These are phyloP conservation scores for Globisporangium cylindrosporum DNA, from an alignment of 352 stramenopile species.

Conservation along the genomic window DNA sequence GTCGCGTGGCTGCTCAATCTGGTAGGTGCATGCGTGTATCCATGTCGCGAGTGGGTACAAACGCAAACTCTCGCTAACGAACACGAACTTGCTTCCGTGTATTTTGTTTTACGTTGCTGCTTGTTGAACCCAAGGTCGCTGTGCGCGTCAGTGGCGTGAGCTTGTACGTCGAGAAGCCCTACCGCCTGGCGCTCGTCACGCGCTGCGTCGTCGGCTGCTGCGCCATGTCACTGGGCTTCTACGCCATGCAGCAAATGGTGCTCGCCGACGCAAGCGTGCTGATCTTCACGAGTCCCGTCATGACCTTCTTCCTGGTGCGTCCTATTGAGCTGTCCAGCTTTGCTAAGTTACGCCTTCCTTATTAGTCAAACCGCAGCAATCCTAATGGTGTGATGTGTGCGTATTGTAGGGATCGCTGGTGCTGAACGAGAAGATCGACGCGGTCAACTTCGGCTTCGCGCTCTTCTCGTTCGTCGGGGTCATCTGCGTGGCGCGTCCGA, in stretches of 20 bases:
- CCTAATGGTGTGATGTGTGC: background rate
- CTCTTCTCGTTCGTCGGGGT: conserved; percentile 38
- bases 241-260: conserved; percentile 54
- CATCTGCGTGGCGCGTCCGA: conserved; percentile 32
- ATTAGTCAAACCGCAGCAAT: background rate
- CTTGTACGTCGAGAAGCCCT: conserved; percentile 35
- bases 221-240: conserved; percentile 46
- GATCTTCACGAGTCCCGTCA: conserved; percentile 61
- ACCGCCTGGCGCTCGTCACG: conserved; percentile 31
- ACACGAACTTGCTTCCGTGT: background rate
- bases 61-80: background rate
- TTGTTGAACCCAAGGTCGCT: conserved; percentile 26
- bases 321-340: background rate
- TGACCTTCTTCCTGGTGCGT: conserved; percentile 55
- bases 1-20: conserved; percentile 52
- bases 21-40: conserved; percentile 21
- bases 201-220: conserved; percentile 43
- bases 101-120: background rate
- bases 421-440: conserved; percentile 33
- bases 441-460: conserved; percentile 26
- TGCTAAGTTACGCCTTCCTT: background rate
- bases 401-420: conserved; percentile 25
- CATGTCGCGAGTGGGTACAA: background rate
- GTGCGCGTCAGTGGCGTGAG: conserved; percentile 27
- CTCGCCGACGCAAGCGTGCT: conserved; percentile 64